Base-by-base conservation (phyloP, 2,329 filamentous ascomycete species). In the Macrophomina phaseolina region DNA sequence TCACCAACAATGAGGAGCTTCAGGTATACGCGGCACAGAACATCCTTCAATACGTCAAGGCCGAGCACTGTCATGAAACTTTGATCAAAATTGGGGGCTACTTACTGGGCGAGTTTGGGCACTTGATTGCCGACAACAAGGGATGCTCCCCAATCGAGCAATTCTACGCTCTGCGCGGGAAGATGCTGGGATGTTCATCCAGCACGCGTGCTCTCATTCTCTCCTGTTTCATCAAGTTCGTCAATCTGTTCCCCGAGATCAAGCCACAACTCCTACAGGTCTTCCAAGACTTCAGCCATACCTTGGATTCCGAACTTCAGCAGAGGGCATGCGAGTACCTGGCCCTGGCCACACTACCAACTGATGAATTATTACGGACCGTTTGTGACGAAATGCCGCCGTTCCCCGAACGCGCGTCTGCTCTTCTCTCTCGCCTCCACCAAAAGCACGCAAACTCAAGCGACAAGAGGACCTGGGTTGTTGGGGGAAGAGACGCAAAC, bases 381-480 rank as follows among this genome's bases (percentile, higher is more conserved):
- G 90, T 99, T 5, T 97, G 94, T 78, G 95, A 99, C 73, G 95
- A 99, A 78, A 99, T 99, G 96, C 95, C 95, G 2, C 94, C 95
- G 0, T 99, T 98, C 81, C 96, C 95, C 0, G 94, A 99, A 78
- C 86, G 96, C 68, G 90, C 97, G 67, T 98, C 95, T 5, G 94
- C 95, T 1, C 83, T 99, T 34, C 84, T 99, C 11, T 97, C 94
- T 46, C 87, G 95, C 67, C 85, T 99, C 60, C 94, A 99, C 79
- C 93, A 97, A 79, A 98, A 97, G 81, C 93, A 96, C 74, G 91
- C 91, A 56, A 92, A 91, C 68, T 95, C 93, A 14, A 97, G 92
- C 76, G 95, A 99, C 78, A 96, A 96, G 81, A 88, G 94, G 69
- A 98, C 95, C 1, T 99, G 95, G 95, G 90, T 97, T 32, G 92